Evolutionary conservation across 805 yeast species (phyloP), one percentile per base, ranked within the genome.

Genomic region (Clavispora asparagi): DNA sequence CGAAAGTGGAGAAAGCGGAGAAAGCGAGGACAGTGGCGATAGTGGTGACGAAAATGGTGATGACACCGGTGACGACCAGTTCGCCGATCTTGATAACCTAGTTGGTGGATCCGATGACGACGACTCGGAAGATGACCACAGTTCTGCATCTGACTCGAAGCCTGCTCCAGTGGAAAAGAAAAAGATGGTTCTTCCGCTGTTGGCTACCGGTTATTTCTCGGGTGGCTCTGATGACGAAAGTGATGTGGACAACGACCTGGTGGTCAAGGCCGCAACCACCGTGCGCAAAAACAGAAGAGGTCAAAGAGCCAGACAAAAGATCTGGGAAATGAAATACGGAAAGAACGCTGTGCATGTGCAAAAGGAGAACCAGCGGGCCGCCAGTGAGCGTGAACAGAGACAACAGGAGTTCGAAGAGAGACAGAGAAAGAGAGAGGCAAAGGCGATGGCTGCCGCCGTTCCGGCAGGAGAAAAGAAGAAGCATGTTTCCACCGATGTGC

Each of bases 261-360:
- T 76, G 9, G 81, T 81, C 6, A 77, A 81, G 46, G 73, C 70
- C 40, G 68, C 74, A 4, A 81, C 83, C 1, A 60, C 77, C 27
- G 75, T 73, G 16, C 78, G 92, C 52, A 89, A 90, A 57, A 94
- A 94, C 64, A 77, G 99, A 68, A 81, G 97, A 64, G 99, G 99
- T 25, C 99, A 94, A 70, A 77, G 98, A 49, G 99, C 97, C 1
- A 82, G 99, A 69, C 94, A 92, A 64, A 85, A 87, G 73, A 89
- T 94, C 43, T 94, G 98, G 98, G 99, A 90, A 61, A 71, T 78
- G 67, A 92, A 94, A 64, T 94, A 74, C 61, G 98, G 98, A 26
- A 64, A 64, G 16, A 70, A 73, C 25, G 99, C 99, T n/a, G 83
- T 81, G 46, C 99, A 94, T 63, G 77, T 91, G 23, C 73, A 79